Percentiles rank a stretch among this genome's conserved stretches.
Conservation (phyloP, 805 yeast species). For the Pichia paraexigua region DNA sequence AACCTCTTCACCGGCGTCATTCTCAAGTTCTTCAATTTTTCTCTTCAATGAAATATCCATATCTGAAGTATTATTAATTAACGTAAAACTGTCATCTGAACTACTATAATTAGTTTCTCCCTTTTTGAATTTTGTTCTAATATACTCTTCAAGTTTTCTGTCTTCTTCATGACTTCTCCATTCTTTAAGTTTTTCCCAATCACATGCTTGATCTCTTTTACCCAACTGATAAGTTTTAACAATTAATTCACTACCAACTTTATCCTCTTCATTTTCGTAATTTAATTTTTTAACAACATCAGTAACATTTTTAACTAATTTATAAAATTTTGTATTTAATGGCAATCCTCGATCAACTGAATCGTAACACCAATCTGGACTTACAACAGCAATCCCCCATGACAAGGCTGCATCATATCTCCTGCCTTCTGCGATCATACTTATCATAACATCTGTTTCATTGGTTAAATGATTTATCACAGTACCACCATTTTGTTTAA, state of each 20-base stretch:
- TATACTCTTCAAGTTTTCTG: constrained; percentile 6
- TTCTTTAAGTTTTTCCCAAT: constrained; percentile 10
- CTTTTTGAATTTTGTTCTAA: neutral
- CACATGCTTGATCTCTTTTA: constrained; percentile 13
- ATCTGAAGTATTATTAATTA: neutral
- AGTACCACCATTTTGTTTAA: constrained; percentile 40
- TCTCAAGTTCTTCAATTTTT: neutral
- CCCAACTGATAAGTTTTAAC: constrained; percentile 12
- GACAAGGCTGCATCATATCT: constrained; percentile 45
- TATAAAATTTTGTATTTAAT: constrained; percentile 33
- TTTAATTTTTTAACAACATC: constrained; percentile 31
- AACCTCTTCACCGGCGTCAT: constrained; percentile 13
- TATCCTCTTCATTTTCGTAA: constrained; percentile 13
- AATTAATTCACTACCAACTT: constrained; percentile 2
- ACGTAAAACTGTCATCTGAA: neutral
- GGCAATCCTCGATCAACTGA: constrained; percentile 37
- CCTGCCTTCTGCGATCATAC: constrained; percentile 44
- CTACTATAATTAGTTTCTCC: neutral
- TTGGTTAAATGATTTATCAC: constrained; percentile 42
- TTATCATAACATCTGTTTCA: constrained; percentile 37
- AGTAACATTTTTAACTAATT: constrained; percentile 26
- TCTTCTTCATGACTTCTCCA: constrained; percentile 10
- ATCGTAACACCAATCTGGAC: constrained; percentile 46
- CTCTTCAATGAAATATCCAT: neutral
- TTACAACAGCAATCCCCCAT: constrained; percentile 48